These are phyloP conservation scores for Arctium lappa DNA, from an alignment of 129 eudicot genomes.

Conservation along the genomic window DNA sequence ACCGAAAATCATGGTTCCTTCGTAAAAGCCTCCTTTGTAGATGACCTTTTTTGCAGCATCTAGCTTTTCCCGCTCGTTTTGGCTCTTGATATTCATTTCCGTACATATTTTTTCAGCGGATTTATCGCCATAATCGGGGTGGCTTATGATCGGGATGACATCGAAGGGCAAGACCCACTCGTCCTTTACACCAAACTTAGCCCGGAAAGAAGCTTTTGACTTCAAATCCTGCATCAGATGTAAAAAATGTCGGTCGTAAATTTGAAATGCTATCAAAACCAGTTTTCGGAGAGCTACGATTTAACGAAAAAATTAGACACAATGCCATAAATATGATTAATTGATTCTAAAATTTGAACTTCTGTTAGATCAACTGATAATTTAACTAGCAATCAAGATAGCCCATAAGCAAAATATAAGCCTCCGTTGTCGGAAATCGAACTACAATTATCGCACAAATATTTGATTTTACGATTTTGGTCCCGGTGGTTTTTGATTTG, in stretches of 20 bases:
- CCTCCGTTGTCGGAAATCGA: too few relatives aligned
- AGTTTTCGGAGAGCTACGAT: too few relatives aligned
- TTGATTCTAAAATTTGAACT: too few relatives aligned
- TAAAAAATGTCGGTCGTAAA: not conserved
- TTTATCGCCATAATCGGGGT: slow-evolving; percentile 72
- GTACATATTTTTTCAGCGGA: slow-evolving; percentile 76
- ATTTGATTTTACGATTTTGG: not conserved
- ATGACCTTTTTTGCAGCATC: slow-evolving; percentile 78
- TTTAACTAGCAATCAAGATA: too few relatives aligned
- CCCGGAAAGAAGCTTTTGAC: slow-evolving; percentile 67
- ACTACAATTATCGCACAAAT: too few relatives aligned
- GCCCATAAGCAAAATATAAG: too few relatives aligned
- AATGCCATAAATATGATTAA: too few relatives aligned
- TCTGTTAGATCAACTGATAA: not conserved
- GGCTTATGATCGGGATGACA: slow-evolving; percentile 66
- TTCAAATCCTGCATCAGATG: slow-evolving; percentile 56
- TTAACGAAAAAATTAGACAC: too few relatives aligned
- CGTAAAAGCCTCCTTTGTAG: slow-evolving; percentile 73
- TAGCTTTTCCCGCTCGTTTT: slow-evolving; percentile 81
- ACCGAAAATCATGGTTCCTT: slow-evolving; percentile 70
- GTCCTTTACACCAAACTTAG: slow-evolving; percentile 64
- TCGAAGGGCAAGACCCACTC: slow-evolving; percentile 82
- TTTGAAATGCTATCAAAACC: not conserved
- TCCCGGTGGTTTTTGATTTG: not conserved
- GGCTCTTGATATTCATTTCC: slow-evolving; percentile 83